A percentile compares a stretch with the other conserved stretches of the same genome.
Conservation (phyloP, 2,329 filamentous ascomycete species). For the Dactylonectria macrodidyma region DNA sequence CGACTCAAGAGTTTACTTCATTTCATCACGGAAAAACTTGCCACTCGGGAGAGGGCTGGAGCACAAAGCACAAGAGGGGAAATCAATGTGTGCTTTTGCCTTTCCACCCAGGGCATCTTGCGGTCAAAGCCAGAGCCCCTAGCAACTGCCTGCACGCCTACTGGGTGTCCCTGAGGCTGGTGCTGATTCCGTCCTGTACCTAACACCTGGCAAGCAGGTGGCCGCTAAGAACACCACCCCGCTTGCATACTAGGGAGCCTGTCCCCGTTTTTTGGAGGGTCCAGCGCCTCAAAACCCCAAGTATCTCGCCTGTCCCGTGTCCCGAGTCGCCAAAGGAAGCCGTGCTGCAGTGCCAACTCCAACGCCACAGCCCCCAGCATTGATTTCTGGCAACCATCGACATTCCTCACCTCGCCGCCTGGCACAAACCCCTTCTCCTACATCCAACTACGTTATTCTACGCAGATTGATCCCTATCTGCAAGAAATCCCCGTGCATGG, state of each 20-base stretch:
- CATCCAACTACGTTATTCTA: conserved; percentile 34
- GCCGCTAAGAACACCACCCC: conserved; percentile 25
- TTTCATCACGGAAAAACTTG: background rate
- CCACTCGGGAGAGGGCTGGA: background rate
- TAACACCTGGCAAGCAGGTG: background rate
- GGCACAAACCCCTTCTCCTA: conserved; percentile 35
- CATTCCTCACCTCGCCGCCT: conserved; percentile 44
- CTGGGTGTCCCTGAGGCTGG: conserved; percentile 5
- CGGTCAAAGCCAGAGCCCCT: background rate
- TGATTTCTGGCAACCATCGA: conserved; percentile 43
- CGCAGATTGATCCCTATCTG: conserved; percentile 31
- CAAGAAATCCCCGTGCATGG: conserved; percentile 37
- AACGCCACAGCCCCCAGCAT: conserved; percentile 42
- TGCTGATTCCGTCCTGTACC: background rate
- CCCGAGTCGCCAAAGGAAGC: conserved; percentile 39
- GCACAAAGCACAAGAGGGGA: background rate
- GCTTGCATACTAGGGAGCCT: conserved; percentile 19
- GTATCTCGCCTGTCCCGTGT: conserved; percentile 25
- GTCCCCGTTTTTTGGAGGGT: conserved; percentile 30
- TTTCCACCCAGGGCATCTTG: conserved; percentile 13
- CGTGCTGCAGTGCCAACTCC: conserved; percentile 25
- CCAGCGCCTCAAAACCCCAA: conserved; percentile 25
- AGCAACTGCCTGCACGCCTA: conserved; percentile 11
- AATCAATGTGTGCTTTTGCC: background rate
- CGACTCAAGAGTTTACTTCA: background rate